Evolutionary conservation across 495 filamentous ascomycete species (phyloP), one percentile per base, ranked within the genome.

Genomic region (Penicillium roqueforti): DNA sequence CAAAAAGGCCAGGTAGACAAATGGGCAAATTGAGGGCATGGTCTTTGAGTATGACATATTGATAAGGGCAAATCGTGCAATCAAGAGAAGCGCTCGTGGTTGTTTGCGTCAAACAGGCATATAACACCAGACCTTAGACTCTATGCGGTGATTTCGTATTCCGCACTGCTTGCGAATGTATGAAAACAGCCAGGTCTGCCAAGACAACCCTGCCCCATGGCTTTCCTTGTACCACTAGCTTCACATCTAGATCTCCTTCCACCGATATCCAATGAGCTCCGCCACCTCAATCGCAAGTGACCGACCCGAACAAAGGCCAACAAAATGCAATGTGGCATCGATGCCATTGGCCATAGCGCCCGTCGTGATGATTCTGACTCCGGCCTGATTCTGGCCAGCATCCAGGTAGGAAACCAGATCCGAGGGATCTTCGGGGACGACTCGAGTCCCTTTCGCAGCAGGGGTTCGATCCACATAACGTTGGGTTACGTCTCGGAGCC

Each of bases 291-390:
- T 11, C 7, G 51, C 40, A 38, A 46, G 7, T 10, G 51, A 23
- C 5, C 51, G 40, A 19, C 51, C 9, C 3, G 16, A 19, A 19
- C 10, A 6, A 16, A 32, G n/a, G 6, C 19, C 23, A 22, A 47
- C 42, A 47, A 46, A 47, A 28, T 54, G 10, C 32, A 54, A 13
- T 19, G 42, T 22, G 10, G 28, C 41, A 20, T 47, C 51, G 6
- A 46, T 26, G 2, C 40, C 51, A 53, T 53, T 28, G 10, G 34
- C 16, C 22, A 29, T 18, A 8, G 31, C 19, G 13, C 50, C 50
- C 2, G 29, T 16, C 9, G 50, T 53, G n/a, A 53, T 53, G 6
- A 53, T 10, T 44, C 38, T 53, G 5, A 53, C 50, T 6, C 50
- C 50, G 34, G 13, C 26, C 13, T 44, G 10, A 8, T 53, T 53